Evolutionary conservation across 2,329 filamentous ascomycete genomes (phyloP), one percentile per base, ranked within the genome.

Genomic region (Westerdykella sp.): DNA sequence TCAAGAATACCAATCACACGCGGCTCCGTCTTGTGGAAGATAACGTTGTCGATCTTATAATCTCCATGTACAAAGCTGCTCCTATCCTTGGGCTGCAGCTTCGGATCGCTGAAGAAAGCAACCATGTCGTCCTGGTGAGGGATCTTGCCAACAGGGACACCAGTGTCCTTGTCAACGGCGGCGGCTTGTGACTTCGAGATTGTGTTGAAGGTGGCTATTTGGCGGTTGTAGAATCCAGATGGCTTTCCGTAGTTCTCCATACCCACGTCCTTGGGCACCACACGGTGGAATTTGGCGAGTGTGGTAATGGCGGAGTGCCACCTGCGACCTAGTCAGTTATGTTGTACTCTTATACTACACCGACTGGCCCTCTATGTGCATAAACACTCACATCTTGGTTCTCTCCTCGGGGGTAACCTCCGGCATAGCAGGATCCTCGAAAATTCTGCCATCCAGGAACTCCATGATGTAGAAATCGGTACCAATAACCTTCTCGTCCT

Each of bases 391-490:
- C 81, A 96, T 85, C 57, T 79, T 79, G 25, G 72, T 80, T 46
- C 91, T 78, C 54, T 95, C 84, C 34, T 74, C 74, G 0, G 84
- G 68, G 21, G 75, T 76, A 11, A 88, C 79, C 11, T 74, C 84
- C 2, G 88, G 90, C 63, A 97, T 83, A 25, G 83, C 74, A 35
- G 89, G 84, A 68, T 97, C 88, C 60, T 91, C 87, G 61, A 97
- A 87, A 69, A 96, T 95, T 59, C 93, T 83, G 15, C 93, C 93
- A 61, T 95, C 85, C 48, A 97, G 76, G 65, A 93, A 97, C 65
- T 88, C 83, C 93, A 98, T 97, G 61, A 97, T 83, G 71, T 98
- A 97, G 68, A 97, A 98, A 5, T 89, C 80, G 6, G 90, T 97
- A 43, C 90, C 93, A 50, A 97, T 75, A 31, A 97, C 75, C 44